Base-by-base conservation (phyloP, 1,284 basidiomycete genomes). In the Malassezia obtusa region DNA sequence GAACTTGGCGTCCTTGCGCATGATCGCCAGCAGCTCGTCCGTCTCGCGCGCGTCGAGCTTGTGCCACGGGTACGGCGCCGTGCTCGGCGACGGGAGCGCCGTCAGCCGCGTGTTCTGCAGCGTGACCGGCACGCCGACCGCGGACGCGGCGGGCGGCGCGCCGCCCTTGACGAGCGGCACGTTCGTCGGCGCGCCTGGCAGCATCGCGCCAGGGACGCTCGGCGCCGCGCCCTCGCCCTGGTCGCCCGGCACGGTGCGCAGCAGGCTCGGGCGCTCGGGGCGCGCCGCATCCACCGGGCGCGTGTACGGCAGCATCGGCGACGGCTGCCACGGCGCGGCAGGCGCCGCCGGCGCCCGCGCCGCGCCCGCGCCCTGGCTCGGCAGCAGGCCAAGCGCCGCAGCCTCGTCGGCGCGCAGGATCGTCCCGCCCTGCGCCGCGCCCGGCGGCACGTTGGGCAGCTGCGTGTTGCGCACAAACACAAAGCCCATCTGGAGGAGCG, bases 51-150 rank as follows among this genome's bases (percentile, higher is more conserved):
- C 74, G 0, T 71, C 65, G 31, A 90, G 75, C 0, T 78, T 58
- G n/a, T 50, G 57, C 64, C 64, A 71, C 10, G 44, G 35, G 17
- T 40, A 35, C n/a, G 52, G 33, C 1, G 59, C 59, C n/a, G 28
- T 37, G 19, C 54, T 48, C 1, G 46, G 32, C 9, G 17, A 15
- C 3, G 85, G 83, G 2, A 89, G 79, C 48, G 80, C 75, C 9
- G 81, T 80, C 45, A 87, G 78, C 17, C 78, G 78, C 6, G 85
- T 87, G 46, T 82, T 80, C 31, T 78, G 77, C 24, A 80, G 79
- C 68, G 83, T 83, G 51, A 83, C 77, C 8, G 77, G 77, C 12
- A 76, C 78, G 64, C 63, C 66, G 26, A 62, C 57, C 5, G 62
- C 66, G 12, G 65, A 67, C 50, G 58, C 51, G 17, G 60, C 51